A percentile compares a stretch with the other conserved stretches of the same genome.
Evolutionary conservation across 2,329 filamentous ascomycete genomes (phyloP).

Genomic region (Colletotrichum graminicola): DNA sequence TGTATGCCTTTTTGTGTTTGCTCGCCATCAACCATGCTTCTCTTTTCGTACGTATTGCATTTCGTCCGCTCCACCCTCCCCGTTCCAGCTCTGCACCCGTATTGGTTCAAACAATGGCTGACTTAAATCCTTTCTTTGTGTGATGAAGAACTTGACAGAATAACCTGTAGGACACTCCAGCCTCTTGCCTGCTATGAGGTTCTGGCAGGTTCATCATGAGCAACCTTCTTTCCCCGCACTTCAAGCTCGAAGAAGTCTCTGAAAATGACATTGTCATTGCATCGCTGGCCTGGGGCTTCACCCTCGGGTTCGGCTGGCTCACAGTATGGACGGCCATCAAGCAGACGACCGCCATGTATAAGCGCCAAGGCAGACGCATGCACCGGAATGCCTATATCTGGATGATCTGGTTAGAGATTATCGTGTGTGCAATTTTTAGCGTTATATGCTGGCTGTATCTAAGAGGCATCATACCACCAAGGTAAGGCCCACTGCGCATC

Average conservation of each 20-base stretch:
- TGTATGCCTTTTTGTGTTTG: conserved; percentile 24
- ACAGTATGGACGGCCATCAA: conserved; percentile 53
- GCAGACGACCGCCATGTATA: conserved; percentile 52
- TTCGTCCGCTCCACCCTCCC: neutral
- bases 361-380: conserved; percentile 49
- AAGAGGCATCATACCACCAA: conserved; percentile 40
- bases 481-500: conserved; percentile 1
- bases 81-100: neutral
- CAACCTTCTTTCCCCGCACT: conserved; percentile 43
- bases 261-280: conserved; percentile 48
- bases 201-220: conserved; percentile 34
- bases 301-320: conserved; percentile 56
- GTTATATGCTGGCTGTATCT: conserved; percentile 50
- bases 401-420: conserved; percentile 62
- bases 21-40: conserved; percentile 4
- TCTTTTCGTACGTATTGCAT: conserved; percentile 7
- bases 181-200: conserved; percentile 29
- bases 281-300: conserved; percentile 54
- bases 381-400: conserved; percentile 57
- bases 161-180: conserved; percentile 20
- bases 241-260: conserved; percentile 43
- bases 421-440: conserved; percentile 57
- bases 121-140: neutral
- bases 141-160: conserved; percentile 16
- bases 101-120: neutral